A percentile compares a stretch with the other conserved stretches of the same genome.
Conservation (phyloP, 2,329 filamentous ascomycete genomes). For the Chrysoporthe austroafricana region DNA sequence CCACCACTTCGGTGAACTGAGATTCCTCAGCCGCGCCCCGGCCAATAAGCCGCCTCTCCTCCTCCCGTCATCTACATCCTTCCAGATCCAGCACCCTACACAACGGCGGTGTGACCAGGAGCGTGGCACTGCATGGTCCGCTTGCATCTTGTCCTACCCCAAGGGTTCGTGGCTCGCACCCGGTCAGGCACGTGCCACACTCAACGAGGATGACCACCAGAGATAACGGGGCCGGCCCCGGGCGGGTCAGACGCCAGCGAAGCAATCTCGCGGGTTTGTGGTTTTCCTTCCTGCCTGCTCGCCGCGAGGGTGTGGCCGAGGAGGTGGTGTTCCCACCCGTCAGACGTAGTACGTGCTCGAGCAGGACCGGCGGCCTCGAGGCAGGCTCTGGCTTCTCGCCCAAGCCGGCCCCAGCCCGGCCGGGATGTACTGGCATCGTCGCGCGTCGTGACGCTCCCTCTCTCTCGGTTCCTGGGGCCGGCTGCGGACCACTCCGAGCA, state of each 20-base stretch:
- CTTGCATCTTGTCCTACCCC: neutral
- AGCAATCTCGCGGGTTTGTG: neutral
- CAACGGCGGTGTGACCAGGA: slow-evolving; percentile 12
- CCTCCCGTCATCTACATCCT: neutral
- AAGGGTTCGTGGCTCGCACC: neutral
- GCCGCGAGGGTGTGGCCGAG: no score
- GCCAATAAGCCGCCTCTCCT: slow-evolving; percentile 14
- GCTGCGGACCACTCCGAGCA: no score
- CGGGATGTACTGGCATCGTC: no score
- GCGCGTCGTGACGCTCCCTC: no score
- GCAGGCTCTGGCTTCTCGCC: no score
- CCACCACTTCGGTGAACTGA: slow-evolving; percentile 17
- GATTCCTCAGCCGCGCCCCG: slow-evolving; percentile 11
- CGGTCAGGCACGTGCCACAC: neutral
- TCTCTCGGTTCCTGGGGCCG: no score
- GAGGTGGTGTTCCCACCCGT: no score
- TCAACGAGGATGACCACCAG: neutral
- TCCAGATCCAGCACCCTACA: neutral
- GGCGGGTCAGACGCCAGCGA: slow-evolving; percentile 17
- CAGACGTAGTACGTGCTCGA: no score
- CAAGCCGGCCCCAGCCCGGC: no score
- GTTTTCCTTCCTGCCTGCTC: no score
- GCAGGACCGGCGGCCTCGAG: no score
- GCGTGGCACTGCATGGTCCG: neutral
- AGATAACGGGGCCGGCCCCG: slow-evolving; percentile 4